phyloP scores from a whole-genome alignment of 2,329 filamentous ascomycete species.

The Talaromyces sp. region DNA sequence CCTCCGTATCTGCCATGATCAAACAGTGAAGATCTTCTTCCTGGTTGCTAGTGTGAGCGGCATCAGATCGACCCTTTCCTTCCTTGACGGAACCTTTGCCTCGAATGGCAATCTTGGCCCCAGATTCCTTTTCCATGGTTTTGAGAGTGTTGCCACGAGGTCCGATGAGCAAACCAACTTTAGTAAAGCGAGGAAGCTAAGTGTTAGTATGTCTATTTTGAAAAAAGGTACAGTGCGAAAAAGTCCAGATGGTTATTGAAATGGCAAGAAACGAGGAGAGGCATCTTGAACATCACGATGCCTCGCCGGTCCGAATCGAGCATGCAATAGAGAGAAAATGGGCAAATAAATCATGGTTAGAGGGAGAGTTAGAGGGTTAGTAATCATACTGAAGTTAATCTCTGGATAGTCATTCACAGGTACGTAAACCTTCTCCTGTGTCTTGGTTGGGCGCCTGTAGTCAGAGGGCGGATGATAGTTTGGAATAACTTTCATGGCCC shows the following conservation, averaged over 20 bases:
- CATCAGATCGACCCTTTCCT: slow-evolving; percentile 97
- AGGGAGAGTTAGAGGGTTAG: slow-evolving; percentile 83
- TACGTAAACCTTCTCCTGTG: slow-evolving; percentile 99
- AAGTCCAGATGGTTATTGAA: slow-evolving; percentile 27
- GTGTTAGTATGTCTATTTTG: slow-evolving; percentile 72
- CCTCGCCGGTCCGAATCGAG: slow-evolving; percentile 42
- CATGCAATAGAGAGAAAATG: slow-evolving; percentile 34
- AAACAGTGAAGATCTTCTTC: slow-evolving; percentile 98
- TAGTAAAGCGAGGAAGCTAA: slow-evolving; percentile 68
- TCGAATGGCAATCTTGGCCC: slow-evolving; percentile 97
- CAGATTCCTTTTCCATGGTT: slow-evolving; percentile 98
- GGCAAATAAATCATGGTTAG: slow-evolving; percentile 53
- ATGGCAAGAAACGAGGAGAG: slow-evolving; percentile 44
- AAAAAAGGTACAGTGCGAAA: slow-evolving; percentile 25
- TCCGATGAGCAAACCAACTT: slow-evolving; percentile 99
- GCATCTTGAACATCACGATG: slow-evolving; percentile 33
- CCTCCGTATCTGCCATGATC: slow-evolving; percentile 99
- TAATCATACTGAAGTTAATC: slow-evolving; percentile 99
- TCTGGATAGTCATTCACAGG: slow-evolving; percentile 99
- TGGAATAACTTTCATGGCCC: slow-evolving; percentile 98
- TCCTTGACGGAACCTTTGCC: slow-evolving; percentile 99
- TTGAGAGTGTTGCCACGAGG: slow-evolving; percentile 99
- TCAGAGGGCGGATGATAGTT: slow-evolving; percentile 99
- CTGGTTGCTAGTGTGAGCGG: slow-evolving; percentile 98
- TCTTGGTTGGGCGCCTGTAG: slow-evolving; percentile 98